Base-by-base conservation (phyloP, 2,329 filamentous ascomycete species). In the Monilinia vaccinii-corymbosi region DNA sequence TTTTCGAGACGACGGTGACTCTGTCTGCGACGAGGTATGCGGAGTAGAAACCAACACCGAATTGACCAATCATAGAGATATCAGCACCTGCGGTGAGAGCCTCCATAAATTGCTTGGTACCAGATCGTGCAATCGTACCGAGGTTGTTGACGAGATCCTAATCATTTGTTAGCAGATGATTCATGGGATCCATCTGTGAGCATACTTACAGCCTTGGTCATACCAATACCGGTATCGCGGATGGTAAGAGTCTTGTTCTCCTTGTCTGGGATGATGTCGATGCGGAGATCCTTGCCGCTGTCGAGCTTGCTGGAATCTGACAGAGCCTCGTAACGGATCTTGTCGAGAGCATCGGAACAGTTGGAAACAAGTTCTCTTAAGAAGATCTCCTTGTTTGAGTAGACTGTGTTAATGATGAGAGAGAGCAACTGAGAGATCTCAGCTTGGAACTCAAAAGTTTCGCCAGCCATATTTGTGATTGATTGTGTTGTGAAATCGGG, bases 301-400 rank as follows among this genome's bases (percentile, higher is more conserved):
- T 99, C 94, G 75, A 99, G 90, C 85, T 96, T 95, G 84, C 84
- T 91, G 71, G 93, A 89, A 78, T 99, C 94, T 73, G 93, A 96
- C 72, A 99, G 85, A 69, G 94, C 85, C 84, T 97, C 91, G 85
- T 99, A 99, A 77, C 94, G 88, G 78, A 99, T 96, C 89, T 99
- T 99, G 88, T 99, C 94, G 72, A 99, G 85, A 64, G 94, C 94
- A 88, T 99, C 94, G 73, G 93, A 97, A 75, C 88, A 88, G 81
- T 99, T 99, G 81, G 94, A 97, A 74, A 99, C 90, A 72, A 99
- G 76, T 81, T 99, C 94, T 88, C 94, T 84, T 73, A 99, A 81
- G 87, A 99, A 99, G 76, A 99, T 97, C 81, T 97, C 94, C 85
- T 99, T 99, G 88, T 99, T 99, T 72, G 92, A 97, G 85, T 97